phyloP scores from a whole-genome alignment of 2,329 filamentous ascomycete genomes.

The Dactylellina drechsleri region DNA sequence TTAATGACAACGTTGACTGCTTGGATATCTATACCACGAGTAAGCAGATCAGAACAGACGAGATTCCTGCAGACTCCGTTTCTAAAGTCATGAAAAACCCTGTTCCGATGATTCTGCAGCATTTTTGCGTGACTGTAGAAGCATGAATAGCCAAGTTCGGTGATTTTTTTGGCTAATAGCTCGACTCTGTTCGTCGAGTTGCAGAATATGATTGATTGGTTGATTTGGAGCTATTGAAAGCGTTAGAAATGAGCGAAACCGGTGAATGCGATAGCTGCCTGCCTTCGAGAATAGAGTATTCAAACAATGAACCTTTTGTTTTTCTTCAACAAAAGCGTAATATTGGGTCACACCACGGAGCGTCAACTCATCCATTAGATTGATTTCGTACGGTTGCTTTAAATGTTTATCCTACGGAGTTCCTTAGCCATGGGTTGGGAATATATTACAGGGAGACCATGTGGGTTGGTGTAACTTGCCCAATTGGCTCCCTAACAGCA shows the following conservation, averaged over 20 bases:
- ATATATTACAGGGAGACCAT: constrained; percentile 1
- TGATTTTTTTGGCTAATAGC: constrained; percentile 98
- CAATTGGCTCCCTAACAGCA: constrained; percentile 60
- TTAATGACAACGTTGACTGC: constrained; percentile 99
- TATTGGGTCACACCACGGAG: constrained; percentile 98
- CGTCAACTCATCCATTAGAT: constrained; percentile 98
- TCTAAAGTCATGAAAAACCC: constrained; percentile 98
- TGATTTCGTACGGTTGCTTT: constrained; percentile 95
- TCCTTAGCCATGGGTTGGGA: not conserved
- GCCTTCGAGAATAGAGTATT: constrained; percentile 96
- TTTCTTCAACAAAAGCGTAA: constrained; percentile 99
- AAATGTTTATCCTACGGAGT: constrained; percentile 84
- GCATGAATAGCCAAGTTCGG: constrained; percentile 97
- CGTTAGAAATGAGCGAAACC: not conserved
- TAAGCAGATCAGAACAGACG: constrained; percentile 96
- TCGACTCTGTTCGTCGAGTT: constrained; percentile 99
- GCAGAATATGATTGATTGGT: constrained; percentile 99
- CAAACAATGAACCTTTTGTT: constrained; percentile 98
- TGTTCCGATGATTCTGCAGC: constrained; percentile 95
- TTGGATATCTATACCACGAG: constrained; percentile 98
- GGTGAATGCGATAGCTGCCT: constrained; percentile 6
- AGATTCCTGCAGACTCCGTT: constrained; percentile 98
- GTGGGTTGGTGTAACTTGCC: no score
- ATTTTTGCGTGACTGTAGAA: constrained; percentile 99
- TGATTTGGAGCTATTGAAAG: constrained; percentile 78